phyloP scores from a whole-genome alignment of 75 land plant species.

The Isoetes taiwanensis region DNA sequence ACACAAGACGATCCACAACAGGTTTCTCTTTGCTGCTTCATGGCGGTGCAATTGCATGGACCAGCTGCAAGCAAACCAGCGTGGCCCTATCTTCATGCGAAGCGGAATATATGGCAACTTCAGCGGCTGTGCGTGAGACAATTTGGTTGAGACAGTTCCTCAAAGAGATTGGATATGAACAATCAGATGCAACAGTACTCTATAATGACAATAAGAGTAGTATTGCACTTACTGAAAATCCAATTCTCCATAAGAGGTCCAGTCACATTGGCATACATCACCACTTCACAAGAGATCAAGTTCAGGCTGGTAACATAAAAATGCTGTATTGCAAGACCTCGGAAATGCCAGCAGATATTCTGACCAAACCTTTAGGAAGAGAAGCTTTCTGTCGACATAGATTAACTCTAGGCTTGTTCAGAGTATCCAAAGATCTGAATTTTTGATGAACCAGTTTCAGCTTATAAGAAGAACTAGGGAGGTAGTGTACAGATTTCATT shows the following conservation, averaged over 20 bases:
- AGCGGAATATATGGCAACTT: constrained; percentile 14
- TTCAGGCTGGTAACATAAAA: too few species aligned
- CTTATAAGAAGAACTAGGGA: too few species aligned
- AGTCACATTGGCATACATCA: constrained; percentile 9
- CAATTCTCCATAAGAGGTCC: background rate
- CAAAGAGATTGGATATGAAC: background rate
- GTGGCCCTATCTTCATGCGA: constrained; percentile 9
- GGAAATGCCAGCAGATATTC: too few species aligned
- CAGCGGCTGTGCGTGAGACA: constrained; percentile 4
- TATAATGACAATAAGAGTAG: constrained; percentile 16
- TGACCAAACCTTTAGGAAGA: too few species aligned
- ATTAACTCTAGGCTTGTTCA: too few species aligned
- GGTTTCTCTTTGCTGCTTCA: constrained; percentile 13
- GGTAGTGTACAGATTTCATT: too few species aligned
- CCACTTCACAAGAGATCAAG: constrained; percentile 9
- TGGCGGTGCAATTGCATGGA: constrained; percentile 13
- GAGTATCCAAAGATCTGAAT: too few species aligned
- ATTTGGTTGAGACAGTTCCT: constrained; percentile 17
- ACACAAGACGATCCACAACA: constrained; percentile 17
- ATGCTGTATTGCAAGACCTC: too few species aligned
- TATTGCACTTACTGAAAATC: background rate
- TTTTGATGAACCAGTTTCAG: too few species aligned
- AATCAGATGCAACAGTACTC: constrained; percentile 2
- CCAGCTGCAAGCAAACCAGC: constrained; percentile 13
- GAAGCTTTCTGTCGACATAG: too few species aligned